Evolutionary conservation across 1,284 basidiomycete species (phyloP).

Genomic region (Ustilago xerochloae): DNA sequence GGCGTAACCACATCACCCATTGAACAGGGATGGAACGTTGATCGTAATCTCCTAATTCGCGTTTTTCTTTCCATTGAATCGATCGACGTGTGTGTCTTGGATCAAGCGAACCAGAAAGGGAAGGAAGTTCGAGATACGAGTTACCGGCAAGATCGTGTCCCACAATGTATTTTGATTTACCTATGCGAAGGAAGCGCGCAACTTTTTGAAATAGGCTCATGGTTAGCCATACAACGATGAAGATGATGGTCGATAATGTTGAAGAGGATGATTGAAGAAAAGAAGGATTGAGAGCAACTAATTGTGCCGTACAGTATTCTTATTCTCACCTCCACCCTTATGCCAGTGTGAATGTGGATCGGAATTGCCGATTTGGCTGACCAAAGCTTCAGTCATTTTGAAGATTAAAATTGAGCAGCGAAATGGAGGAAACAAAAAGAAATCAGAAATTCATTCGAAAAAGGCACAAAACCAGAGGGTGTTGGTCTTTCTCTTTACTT

Average conservation of each 20-base stretch:
- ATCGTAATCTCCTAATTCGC: constrained; percentile 56
- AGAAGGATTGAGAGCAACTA: no score
- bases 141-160: constrained; percentile 60
- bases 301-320: no score
- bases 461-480: no score
- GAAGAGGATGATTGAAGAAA: no score
- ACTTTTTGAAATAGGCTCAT: constrained; percentile 20
- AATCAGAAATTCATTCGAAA: neutral
- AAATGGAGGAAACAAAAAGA: neutral
- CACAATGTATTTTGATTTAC: constrained; percentile 53
- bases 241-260: no score
- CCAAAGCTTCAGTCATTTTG: neutral
- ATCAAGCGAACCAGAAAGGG: constrained; percentile 53
- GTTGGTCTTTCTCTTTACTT: neutral
- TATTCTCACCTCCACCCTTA: neutral
- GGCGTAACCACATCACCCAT: constrained; percentile 65
- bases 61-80: constrained; percentile 49
- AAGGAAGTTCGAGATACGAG: constrained; percentile 59
- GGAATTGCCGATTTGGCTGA: neutral
- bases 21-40: constrained; percentile 61
- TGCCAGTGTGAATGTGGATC: neutral
- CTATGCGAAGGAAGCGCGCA: constrained; percentile 49
- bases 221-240: neutral
- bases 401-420: neutral
- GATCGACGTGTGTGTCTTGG: constrained; percentile 54